Base-by-base conservation (phyloP, 2,329 filamentous ascomycete species). In the Raffaelea albimanens region DNA sequence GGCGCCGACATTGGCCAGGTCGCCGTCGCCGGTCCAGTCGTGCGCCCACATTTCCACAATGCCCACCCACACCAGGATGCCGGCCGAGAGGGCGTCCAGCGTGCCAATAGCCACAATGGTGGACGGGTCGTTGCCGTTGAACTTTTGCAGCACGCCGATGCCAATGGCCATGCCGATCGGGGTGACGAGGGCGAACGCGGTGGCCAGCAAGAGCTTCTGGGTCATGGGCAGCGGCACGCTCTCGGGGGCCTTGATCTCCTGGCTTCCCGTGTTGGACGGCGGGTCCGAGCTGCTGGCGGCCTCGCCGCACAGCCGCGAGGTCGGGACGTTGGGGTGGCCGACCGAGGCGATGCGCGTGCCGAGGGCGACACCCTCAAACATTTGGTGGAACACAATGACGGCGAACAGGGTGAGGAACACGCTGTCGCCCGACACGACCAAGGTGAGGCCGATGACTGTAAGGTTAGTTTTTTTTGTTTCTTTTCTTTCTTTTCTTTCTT, bases 81-180 rank as follows among this genome's bases (percentile, higher is more conserved):
- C 85, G 0, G 85, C 83, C 1, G 80, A 85, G 10, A 89, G 59
- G 5, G 85, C 82, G 61, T 90, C 81, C 1, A 90, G 68, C 0
- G 83, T 87, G 1, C 84, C 85, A 33, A 89, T 78, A 2, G 84
- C 80, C 40, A 89, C 63, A 38, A 88, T 69, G 0, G 85, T 89
- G 2, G 71, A 70, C 3, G 71, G 74, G 55, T 86, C 76, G 56
- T 85, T 87, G 4, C 83, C 85, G 56, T 90, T 89, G 65, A 88
- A 89, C 9, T 70, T 61, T 36, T 82, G 66, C 22, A 88, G 62
- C 3, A 85, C 83, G 3, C 83, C 83, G 31, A 88, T 80, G 1
- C 86, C 85, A 50, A 91, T 88, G 0, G 80, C 83, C 85, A 90
- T 90, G 11, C 85, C 86, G 25, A 87, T 67, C 0, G 85, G 85